Conservation (phyloP, 129 eudicot species). For the Kitagawia praeruptora region DNA sequence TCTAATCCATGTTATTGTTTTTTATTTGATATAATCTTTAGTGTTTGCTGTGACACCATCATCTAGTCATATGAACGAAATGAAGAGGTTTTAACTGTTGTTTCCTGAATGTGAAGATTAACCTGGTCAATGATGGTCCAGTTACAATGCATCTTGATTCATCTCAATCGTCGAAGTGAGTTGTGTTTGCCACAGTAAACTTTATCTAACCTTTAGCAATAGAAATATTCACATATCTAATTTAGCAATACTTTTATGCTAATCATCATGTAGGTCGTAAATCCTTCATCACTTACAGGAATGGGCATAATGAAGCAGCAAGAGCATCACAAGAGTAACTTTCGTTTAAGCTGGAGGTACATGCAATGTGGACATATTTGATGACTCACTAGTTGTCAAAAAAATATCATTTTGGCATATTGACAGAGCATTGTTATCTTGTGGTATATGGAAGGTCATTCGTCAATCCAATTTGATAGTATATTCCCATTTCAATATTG, state of each 20-base stretch:
- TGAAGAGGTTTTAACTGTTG: constrained; percentile 9
- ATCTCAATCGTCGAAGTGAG: constrained; percentile 47
- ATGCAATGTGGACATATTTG: background rate
- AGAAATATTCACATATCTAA: background rate
- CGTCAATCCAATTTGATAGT: background rate
- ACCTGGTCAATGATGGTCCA: constrained; percentile 92
- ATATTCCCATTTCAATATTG: background rate
- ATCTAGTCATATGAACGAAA: background rate
- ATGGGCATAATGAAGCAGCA: constrained; percentile 17
- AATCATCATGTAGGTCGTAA: background rate
- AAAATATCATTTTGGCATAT: background rate
- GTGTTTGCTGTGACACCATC: background rate
- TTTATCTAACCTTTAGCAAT: background rate
- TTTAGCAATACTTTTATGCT: background rate
- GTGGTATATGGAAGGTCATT: background rate
- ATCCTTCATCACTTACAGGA: constrained; percentile 17
- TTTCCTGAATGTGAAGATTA: constrained; percentile 42
- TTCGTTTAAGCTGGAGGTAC: background rate
- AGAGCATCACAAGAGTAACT: constrained; percentile 7
- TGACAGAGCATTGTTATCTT: background rate
- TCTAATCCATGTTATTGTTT: background rate
- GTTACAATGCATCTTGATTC: constrained; percentile 98
- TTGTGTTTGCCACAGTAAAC: constrained; percentile 1
- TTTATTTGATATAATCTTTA: background rate
- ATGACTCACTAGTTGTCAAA: background rate